A percentile compares a stretch with the other conserved stretches of the same genome.
phyloP scores from a whole-genome alignment of 1,284 basidiomycete genomes.

The Ustilago cynodontis region DNA sequence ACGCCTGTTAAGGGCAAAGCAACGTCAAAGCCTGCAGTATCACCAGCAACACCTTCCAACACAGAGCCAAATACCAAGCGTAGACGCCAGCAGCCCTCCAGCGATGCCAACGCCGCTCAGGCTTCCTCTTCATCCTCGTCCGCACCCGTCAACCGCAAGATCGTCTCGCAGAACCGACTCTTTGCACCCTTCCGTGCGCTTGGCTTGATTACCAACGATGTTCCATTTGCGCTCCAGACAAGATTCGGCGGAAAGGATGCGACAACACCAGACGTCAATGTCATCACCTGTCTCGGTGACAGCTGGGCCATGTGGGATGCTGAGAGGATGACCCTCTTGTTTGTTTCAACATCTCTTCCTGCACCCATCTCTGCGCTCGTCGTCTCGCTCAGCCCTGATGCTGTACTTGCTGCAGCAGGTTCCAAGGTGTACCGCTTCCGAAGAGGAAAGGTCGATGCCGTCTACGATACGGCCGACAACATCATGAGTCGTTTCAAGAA shows the following conservation, averaged over 20 bases:
- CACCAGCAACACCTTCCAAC: constrained; percentile 12
- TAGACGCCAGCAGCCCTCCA: constrained; percentile 16
- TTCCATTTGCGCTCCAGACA: constrained; percentile 86
- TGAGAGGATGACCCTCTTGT: constrained; percentile 88
- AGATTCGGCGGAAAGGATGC: constrained; percentile 87
- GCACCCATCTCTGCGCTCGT: constrained; percentile 81
- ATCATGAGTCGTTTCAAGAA: constrained; percentile 38
- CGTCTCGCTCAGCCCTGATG: constrained; percentile 80
- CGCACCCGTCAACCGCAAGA: constrained; percentile 19
- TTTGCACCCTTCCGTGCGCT: constrained; percentile 96
- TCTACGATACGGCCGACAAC: constrained; percentile 47
- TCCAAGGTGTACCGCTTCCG: constrained; percentile 81
- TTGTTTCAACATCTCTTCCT: constrained; percentile 88
- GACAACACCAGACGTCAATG: constrained; percentile 74
- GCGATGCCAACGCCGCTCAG: neutral
- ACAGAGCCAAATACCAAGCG: constrained; percentile 34
- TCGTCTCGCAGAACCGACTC: constrained; percentile 71
- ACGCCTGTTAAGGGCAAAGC: constrained; percentile 32
- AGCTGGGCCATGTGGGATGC: constrained; percentile 98
- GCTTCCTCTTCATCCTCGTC: constrained; percentile 11
- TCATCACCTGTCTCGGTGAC: constrained; percentile 88
- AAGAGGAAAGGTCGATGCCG: constrained; percentile 84
- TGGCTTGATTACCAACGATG: constrained; percentile 89
- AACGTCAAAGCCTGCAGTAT: constrained; percentile 2
- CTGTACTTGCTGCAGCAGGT: constrained; percentile 85